Evolutionary conservation across 1,284 basidiomycete species (phyloP), one percentile per base, ranked within the genome.

Genomic region (Pseudomicrostroma phylloplanum): DNA sequence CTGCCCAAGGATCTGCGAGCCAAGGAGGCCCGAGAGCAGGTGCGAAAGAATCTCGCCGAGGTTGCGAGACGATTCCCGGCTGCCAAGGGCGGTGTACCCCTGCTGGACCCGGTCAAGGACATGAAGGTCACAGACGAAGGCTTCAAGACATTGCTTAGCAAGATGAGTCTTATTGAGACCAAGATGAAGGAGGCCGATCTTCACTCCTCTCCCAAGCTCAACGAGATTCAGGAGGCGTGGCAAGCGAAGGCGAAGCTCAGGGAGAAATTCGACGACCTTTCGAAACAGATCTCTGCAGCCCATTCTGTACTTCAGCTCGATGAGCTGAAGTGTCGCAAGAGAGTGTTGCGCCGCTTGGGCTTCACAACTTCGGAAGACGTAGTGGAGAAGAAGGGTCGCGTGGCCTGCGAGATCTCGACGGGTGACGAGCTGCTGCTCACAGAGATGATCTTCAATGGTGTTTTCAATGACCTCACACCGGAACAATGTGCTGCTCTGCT

Each of bases 401-500:
- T 98, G 0, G 96, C 96, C 17, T 99, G 96, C 80, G 96, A 99
- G 82, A 97, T 99, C 79, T 92, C 89, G 72, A 89, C 93, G 0
- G 96, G 96, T 13, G 96, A 99, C 77, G 96, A 99, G 81, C 81
- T 99, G 56, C 83, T 99, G 36, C 83, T 99, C 65, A 98, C 96
- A 0, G 96, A 99, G 80, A 85, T 99, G 78, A 89, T 98, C 69
- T 98, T 99, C 83, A 92, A 96, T 69, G 94, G 94, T 59, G 89
- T 88, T 2, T 98, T 99, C 84, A 96, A 96, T 76, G 80, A 89
- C 1, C 81, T 98, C 46, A 83, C 85, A 0, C 93, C 96, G 0
- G 92, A 96, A 76, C 91, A 96, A 67, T 92, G 89, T 75, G 94
- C 94, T 0, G 91, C 91, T 0, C 79, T 99, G 17, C 82, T 97